Evolutionary conservation across 768 basidiomycete species (phyloP).

Genomic region (Panaeolus cyanescens): DNA sequence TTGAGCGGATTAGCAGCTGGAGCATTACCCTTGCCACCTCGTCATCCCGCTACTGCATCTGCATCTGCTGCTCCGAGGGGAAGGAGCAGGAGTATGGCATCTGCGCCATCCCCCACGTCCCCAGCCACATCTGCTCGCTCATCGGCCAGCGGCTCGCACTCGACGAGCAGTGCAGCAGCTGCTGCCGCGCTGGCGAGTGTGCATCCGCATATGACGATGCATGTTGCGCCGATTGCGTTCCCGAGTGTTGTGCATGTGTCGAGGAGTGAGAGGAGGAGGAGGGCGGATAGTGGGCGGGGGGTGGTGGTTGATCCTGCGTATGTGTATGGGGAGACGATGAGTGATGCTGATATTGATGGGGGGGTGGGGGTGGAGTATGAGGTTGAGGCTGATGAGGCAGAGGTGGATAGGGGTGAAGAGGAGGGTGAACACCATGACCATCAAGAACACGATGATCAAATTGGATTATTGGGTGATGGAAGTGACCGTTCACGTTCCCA

Average conservation of each 20-base stretch:
- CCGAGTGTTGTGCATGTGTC: constrained; percentile 25
- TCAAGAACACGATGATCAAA: constrained; percentile 28
- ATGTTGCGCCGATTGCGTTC: constrained; percentile 25
- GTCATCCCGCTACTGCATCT: constrained; percentile 27
- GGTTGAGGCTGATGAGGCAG: constrained; percentile 19
- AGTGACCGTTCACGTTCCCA: constrained; percentile 30
- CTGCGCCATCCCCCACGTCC: constrained; percentile 30
- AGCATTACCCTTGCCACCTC: constrained; percentile 45
- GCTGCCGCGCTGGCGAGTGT: constrained; percentile 20
- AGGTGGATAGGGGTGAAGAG: constrained; percentile 19
- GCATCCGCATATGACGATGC: constrained; percentile 9
- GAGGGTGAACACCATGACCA: constrained; percentile 22
- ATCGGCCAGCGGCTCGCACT: constrained; percentile 5
- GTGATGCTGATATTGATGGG: constrained; percentile 8
- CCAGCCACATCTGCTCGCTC: constrained; percentile 14
- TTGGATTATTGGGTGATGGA: constrained; percentile 34
- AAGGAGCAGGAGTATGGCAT: constrained; percentile 7
- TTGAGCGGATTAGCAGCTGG: constrained; percentile 9
- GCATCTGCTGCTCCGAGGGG: constrained; percentile 1
- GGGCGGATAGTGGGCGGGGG: constrained; percentile 27
- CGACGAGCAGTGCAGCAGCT: constrained; percentile 9
- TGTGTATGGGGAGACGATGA: constrained; percentile 18
- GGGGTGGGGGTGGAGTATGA: too few relatives aligned
- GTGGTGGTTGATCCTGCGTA: constrained; percentile 19
- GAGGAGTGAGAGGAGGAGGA: constrained; percentile 5